These are phyloP conservation scores for Ciborinia camelliae DNA, from an alignment of 2,329 filamentous ascomycete genomes.

Conservation along the genomic window DNA sequence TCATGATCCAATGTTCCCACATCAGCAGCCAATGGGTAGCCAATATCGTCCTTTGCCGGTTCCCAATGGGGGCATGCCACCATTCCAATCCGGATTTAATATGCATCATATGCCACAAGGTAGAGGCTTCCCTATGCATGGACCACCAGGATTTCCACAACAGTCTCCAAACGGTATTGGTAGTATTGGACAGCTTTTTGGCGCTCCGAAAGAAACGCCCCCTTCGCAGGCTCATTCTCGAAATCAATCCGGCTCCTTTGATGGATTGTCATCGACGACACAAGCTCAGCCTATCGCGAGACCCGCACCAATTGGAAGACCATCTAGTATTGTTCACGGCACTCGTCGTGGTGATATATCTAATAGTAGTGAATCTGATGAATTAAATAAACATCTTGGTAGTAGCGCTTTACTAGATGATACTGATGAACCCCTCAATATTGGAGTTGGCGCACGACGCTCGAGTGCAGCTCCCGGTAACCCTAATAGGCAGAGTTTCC, in stretches of 20 bases:
- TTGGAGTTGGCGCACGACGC: conserved; percentile 39
- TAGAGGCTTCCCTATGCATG: conserved; percentile 38
- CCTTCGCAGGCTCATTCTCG: conserved; percentile 63
- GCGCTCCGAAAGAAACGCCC: conserved; percentile 39
- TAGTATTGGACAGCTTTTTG: conserved; percentile 43
- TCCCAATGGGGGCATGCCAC: conserved; percentile 45
- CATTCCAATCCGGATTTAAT: conserved; percentile 58
- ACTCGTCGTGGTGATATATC: conserved; percentile 41
- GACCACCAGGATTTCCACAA: conserved; percentile 54
- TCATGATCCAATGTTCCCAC: conserved; percentile 53
- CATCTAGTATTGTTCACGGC: conserved; percentile 65
- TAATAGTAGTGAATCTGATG: conserved; percentile 58
- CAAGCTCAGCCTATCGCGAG: conserved; percentile 72
- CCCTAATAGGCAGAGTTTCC: conserved; percentile 33
- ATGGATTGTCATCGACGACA: conserved; percentile 48
- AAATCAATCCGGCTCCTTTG: conserved; percentile 69
- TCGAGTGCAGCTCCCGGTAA: conserved; percentile 34
- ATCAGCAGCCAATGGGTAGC: conserved; percentile 51
- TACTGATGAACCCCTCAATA: conserved; percentile 53
- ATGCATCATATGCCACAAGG: conserved; percentile 58
- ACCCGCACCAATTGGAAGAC: conserved; percentile 83
- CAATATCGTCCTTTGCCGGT: conserved; percentile 53
- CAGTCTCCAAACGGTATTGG: conserved; percentile 43
- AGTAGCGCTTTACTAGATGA: conserved; percentile 86
- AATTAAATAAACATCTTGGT: conserved; percentile 75